These are phyloP conservation scores for Noccaea caerulescens DNA, from an alignment of 345 rosid genomes.

Conservation along the genomic window DNA sequence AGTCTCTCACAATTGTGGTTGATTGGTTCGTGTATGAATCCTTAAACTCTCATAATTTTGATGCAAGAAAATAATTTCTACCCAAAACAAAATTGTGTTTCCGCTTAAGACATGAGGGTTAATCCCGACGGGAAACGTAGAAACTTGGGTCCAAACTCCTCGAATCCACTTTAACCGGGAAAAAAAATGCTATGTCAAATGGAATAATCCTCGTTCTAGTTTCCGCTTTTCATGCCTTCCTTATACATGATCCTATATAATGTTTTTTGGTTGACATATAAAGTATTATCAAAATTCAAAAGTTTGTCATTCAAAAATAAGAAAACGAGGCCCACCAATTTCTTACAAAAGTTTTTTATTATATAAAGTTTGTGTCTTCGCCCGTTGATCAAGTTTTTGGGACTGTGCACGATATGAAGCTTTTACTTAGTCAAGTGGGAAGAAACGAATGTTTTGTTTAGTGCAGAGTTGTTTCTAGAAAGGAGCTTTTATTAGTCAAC, in stretches of 20 bases:
- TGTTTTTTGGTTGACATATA: background rate
- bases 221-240: background rate
- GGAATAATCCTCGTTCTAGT: conserved; percentile 11
- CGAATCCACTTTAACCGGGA: no score
- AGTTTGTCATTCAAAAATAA: background rate
- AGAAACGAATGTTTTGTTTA: conserved; percentile 24
- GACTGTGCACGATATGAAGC: conserved; percentile 34
- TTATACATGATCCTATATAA: background rate
- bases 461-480: conserved; percentile 38
- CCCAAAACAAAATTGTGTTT: no score
- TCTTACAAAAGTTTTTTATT: background rate
- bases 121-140: no score
- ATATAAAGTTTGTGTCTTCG: conserved; percentile 8
- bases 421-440: conserved; percentile 30
- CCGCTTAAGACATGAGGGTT: no score
- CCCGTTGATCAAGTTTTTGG: conserved; percentile 30
- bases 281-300: background rate
- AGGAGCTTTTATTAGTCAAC: conserved; percentile 10
- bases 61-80: no score
- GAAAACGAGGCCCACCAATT: background rate
- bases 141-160: no score
- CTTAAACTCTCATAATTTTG: no score
- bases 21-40: no score
- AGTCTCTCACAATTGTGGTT: no score
- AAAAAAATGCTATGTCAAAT: background rate